Evolutionary conservation across 2,329 filamentous ascomycete genomes (phyloP).

Genomic region (Pestalotiopsis sp.): DNA sequence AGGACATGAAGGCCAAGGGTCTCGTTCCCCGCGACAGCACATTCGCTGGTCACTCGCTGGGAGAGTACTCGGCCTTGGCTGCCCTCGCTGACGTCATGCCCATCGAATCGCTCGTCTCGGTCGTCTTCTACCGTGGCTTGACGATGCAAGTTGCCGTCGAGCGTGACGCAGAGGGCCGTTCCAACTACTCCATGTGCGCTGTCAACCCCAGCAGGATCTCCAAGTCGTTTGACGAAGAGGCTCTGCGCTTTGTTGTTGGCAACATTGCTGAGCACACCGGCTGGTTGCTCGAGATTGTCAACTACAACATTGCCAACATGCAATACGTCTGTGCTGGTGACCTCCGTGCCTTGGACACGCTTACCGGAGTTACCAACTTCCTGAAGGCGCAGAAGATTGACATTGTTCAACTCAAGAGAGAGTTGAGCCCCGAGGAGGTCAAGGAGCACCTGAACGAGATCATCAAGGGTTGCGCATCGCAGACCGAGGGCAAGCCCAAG

Average conservation of each 20-base stretch:
- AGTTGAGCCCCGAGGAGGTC: conserved; percentile 84
- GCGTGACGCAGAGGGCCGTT: conserved; percentile 88
- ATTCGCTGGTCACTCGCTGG: conserved; percentile 96
- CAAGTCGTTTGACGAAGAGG: conserved; percentile 98
- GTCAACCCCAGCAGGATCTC: conserved; percentile 98
- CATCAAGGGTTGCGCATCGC: conserved; percentile 83
- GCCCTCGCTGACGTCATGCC: conserved; percentile 98
- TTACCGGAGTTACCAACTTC: conserved; percentile 86
- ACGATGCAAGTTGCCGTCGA: conserved; percentile 99
- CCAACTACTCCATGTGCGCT: conserved; percentile 99
- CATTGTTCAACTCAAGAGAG: conserved; percentile 89
- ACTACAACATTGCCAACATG: conserved; percentile 83
- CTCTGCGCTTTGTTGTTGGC: conserved; percentile 93
- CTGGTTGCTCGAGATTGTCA: conserved; percentile 98
- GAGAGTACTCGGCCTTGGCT: conserved; percentile 96
- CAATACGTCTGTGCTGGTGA: conserved; percentile 76
- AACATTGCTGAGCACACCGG: conserved; percentile 92
- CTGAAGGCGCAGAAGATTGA: conserved; percentile 97
- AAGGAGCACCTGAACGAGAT: conserved; percentile 89
- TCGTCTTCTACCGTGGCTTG: conserved; percentile 97
- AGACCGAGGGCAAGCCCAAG: conserved; percentile 85
- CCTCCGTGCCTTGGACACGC: conserved; percentile 70
- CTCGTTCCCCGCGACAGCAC: conserved; percentile 95
- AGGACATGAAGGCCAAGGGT: conserved; percentile 98
- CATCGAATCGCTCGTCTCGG: conserved; percentile 97